A percentile compares a stretch with the other conserved stretches of the same genome.
Conservation (phyloP, 352 stramenopile species). For the Blastocystis sp. region DNA sequence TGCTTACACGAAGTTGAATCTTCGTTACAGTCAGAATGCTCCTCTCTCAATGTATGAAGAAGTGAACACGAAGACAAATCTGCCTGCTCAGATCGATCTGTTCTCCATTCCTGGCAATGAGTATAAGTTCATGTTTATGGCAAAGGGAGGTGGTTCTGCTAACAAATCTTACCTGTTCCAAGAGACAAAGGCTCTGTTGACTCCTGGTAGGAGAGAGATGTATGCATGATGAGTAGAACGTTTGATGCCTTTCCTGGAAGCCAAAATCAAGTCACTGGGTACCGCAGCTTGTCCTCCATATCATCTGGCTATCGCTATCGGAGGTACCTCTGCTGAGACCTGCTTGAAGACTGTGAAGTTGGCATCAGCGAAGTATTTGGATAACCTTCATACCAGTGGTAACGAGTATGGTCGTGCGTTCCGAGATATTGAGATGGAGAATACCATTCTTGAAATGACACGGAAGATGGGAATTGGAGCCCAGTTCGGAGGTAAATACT, state of each 20-base stretch:
- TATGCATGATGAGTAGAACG: too few species aligned
- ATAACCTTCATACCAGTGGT: constrained; percentile 75
- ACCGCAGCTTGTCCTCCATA: constrained; percentile 80
- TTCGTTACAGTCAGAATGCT: constrained; percentile 78
- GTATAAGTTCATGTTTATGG: constrained; percentile 82
- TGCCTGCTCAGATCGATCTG: constrained; percentile 80
- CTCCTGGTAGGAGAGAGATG: too few species aligned
- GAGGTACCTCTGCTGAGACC: constrained; percentile 74
- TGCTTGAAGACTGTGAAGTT: constrained; percentile 83
- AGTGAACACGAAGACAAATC: constrained; percentile 79
- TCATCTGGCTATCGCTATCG: constrained; percentile 79
- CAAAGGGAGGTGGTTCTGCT: constrained; percentile 78
- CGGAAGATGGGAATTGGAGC: constrained; percentile 79
- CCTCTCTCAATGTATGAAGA: constrained; percentile 80
- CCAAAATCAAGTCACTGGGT: constrained; percentile 80
- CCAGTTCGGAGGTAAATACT: constrained; percentile 81
- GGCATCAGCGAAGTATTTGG: constrained; percentile 78
- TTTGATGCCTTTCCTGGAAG: constrained; percentile 73
- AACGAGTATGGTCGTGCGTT: constrained; percentile 74
- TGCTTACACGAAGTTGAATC: constrained; percentile 76
- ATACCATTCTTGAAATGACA: constrained; percentile 76
- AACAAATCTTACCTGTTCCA: constrained; percentile 85
- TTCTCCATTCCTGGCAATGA: constrained; percentile 72
- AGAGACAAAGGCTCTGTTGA: constrained; percentile 81
- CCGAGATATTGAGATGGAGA: constrained; percentile 76